Percentiles rank a stretch among this genome's conserved stretches.
Evolutionary conservation across 139 green algal genomes (phyloP).

Genomic region (Haematococcus lacustris): DNA sequence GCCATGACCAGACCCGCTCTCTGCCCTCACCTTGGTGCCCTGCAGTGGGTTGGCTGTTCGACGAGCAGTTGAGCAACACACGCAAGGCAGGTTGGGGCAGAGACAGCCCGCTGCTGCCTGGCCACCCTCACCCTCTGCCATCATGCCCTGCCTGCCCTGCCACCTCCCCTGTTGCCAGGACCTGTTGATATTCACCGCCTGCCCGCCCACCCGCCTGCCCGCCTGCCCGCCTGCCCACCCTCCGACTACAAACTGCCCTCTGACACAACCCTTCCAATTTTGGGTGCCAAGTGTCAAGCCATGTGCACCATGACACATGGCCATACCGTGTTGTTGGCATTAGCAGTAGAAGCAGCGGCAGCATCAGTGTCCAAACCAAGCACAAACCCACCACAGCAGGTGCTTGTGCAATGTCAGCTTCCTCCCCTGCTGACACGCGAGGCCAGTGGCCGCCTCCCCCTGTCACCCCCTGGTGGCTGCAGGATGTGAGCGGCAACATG

Average conservation of each 20-base stretch:
- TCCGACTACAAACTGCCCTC: not conserved
- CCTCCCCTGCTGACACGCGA: no score
- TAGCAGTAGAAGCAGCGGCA: no score
- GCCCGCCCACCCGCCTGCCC: not conserved
- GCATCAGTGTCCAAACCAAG: not conserved
- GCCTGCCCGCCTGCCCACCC: not conserved
- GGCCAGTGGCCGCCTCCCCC: no score
- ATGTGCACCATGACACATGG: not conserved
- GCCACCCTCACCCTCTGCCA: no score
- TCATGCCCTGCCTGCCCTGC: no score
- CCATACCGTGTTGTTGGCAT: no score
- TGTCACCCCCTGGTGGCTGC: not conserved
- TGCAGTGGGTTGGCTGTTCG: conserved; percentile 73
- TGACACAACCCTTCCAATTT: no score
- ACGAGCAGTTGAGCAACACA: conserved; percentile 46
- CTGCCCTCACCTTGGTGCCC: no score
- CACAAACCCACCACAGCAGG: not conserved
- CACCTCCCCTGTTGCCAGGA: not conserved
- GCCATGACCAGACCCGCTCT: no score
- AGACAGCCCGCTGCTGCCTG: not conserved
- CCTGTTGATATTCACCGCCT: not conserved
- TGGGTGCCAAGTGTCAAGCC: no score
- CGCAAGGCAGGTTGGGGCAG: conserved; percentile 6
- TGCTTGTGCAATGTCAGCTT: no score
- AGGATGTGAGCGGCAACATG: conserved; percentile 2